A percentile compares a stretch with the other conserved stretches of the same genome.
Evolutionary conservation across 495 filamentous ascomycete genomes (phyloP).

Genomic region (Tetracladium marchalianum): DNA sequence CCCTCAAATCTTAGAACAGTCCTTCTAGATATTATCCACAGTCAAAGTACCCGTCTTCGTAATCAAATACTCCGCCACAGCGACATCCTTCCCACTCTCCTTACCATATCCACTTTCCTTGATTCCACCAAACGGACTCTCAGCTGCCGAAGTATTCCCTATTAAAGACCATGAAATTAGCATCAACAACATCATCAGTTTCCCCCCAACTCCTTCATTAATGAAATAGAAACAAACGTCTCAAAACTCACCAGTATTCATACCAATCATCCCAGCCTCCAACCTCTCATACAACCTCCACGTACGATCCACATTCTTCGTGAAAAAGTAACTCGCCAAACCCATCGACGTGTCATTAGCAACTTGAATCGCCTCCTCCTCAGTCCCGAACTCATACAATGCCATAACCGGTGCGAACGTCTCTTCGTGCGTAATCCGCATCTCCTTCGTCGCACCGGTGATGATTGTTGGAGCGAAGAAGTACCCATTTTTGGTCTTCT

Average conservation of each 20-base stretch:
- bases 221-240: neutral
- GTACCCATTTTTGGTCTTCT: slow-evolving; percentile 42
- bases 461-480: slow-evolving; percentile 69
- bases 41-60: slow-evolving; percentile 64
- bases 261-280: slow-evolving; percentile 67
- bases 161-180: neutral
- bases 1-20: too few species aligned
- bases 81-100: slow-evolving; percentile 64
- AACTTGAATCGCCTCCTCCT: slow-evolving; percentile 52
- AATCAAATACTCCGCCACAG: slow-evolving; percentile 58
- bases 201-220: too few species aligned
- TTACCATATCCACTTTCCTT: slow-evolving; percentile 73
- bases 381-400: slow-evolving; percentile 58
- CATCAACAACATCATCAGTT: slow-evolving; percentile 21
- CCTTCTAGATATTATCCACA: slow-evolving; percentile 46
- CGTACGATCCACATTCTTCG: slow-evolving; percentile 60
- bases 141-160: slow-evolving; percentile 51
- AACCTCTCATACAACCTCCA: slow-evolving; percentile 66
- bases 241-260: slow-evolving; percentile 47
- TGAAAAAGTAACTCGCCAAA: slow-evolving; percentile 62
- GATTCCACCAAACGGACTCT: slow-evolving; percentile 65
- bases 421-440: slow-evolving; percentile 60
- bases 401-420: slow-evolving; percentile 61
- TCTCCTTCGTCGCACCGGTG: slow-evolving; percentile 46
- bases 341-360: slow-evolving; percentile 62